Evolutionary conservation across 768 basidiomycete species (phyloP), one percentile per base, ranked within the genome.

Genomic region (Kwoniella heveanensis): DNA sequence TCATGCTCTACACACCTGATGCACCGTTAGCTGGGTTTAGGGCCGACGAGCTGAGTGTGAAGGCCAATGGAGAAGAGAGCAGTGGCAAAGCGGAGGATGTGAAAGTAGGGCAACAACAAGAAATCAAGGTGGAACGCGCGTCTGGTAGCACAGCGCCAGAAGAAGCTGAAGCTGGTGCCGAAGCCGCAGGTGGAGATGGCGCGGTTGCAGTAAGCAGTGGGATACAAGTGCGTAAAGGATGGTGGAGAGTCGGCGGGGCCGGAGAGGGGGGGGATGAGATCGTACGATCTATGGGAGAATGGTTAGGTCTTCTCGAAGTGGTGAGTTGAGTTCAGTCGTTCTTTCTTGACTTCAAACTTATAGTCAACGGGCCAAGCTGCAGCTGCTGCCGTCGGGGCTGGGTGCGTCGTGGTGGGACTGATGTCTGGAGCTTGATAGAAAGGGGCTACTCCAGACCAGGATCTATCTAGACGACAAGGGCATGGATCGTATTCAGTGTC

Each of bases 251-350:
- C 7, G 74, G 72, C 15, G 74, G 74, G 25, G 70, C 64, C 12
- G 74, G 74, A 9, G 74, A 76, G 57, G 74, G 74, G 12, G 74
- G 74, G 9, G 72, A 76, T 56, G 74, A 76, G 54, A 57, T 76
- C 19, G 67, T 76, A 2, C 49, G 74, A 53, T 68, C 63, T 21
- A 59, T 76, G 65, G 74, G 74, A 7, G 74, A 76, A 48, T 76
- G 67, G 67, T 52, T 76, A 37, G 74, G 74, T 29, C 54, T 76
- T 19, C 60, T 70, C 15, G 70, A 76, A 36, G 54, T 62, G 52
- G 74, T 76, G 21, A 70, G 74, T 68, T n/a, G 32, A 36, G 32
- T 7, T 36, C 32, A 36, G 32, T n/a, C n/a, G n/a, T n/a, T n/a
- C n/a, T n/a, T n/a, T n/a, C n/a, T n/a, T n/a, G n/a, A n/a, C n/a